Evolutionary conservation across 352 stramenopile species (phyloP).

Genomic region (Globisporangium sylvaticum): DNA sequence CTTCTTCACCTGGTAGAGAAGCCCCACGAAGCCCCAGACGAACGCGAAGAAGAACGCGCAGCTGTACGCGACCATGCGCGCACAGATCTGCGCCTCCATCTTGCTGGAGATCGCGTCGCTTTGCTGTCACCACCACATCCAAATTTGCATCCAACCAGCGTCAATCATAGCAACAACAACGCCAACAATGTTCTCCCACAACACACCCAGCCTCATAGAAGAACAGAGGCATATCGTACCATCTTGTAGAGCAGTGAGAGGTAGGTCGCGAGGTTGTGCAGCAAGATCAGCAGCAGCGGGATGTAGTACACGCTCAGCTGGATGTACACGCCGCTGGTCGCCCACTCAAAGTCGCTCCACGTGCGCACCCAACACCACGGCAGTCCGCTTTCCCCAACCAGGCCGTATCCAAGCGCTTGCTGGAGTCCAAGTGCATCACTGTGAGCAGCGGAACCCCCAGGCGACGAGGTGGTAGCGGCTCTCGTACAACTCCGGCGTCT

Average conservation of each 20-base stretch:
- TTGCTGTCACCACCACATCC: conserved; percentile 13
- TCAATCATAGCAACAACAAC: not conserved
- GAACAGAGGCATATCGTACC: conserved; percentile 21
- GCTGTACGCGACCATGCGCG: conserved; percentile 60
- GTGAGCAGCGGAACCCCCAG: conserved; percentile 56
- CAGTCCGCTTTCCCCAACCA: conserved; percentile 59
- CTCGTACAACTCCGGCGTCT: conserved; percentile 67
- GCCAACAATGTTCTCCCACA: no score
- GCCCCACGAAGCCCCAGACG: conserved; percentile 39
- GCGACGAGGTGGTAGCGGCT: conserved; percentile 60
- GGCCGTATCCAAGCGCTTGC: conserved; percentile 31
- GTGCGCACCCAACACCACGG: conserved; percentile 79
- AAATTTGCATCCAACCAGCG: not conserved
- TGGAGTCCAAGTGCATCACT: conserved; percentile 47
- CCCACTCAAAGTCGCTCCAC: conserved; percentile 62
- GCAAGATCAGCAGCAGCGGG: conserved; percentile 40
- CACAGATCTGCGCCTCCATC: conserved; percentile 65
- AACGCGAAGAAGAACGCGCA: conserved; percentile 51
- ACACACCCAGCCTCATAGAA: not conserved
- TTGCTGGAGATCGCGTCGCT: conserved; percentile 54
- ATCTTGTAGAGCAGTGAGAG: conserved; percentile 55
- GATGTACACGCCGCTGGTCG: conserved; percentile 39
- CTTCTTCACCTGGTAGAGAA: conserved; percentile 39
- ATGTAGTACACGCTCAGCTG: conserved; percentile 63
- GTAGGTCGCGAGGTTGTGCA: conserved; percentile 64